phyloP scores from a whole-genome alignment of 139 green algal genomes.

The Diplosphaera chodatii region DNA sequence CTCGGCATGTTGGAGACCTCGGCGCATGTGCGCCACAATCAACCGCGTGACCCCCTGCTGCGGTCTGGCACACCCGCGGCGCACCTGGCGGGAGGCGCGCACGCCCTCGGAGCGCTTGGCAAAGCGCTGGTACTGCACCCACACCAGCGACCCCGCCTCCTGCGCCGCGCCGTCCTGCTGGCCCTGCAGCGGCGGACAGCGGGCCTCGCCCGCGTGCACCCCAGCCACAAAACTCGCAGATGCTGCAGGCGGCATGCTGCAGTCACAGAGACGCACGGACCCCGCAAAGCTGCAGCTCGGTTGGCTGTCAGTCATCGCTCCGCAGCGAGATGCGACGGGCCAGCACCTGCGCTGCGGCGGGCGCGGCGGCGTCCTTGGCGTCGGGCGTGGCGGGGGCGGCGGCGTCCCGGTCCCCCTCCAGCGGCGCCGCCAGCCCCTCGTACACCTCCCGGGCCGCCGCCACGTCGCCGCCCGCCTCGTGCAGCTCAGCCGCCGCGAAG shows the following conservation, averaged over 20 bases:
- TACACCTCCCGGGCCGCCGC: constrained; percentile 54
- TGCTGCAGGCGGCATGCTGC: no score
- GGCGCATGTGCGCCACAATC: no score
- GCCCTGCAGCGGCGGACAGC: not conserved
- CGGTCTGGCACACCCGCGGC: no score
- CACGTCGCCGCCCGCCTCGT: constrained; percentile 48
- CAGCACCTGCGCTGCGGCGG: not conserved
- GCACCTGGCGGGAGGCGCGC: constrained; percentile 50
- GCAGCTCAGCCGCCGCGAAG: constrained; percentile 69
- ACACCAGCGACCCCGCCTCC: constrained; percentile 59
- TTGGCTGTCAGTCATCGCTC: no score
- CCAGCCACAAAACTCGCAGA: no score
- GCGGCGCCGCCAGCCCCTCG: constrained; percentile 27
- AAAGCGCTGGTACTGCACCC: constrained; percentile 85
- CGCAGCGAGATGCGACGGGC: no score
- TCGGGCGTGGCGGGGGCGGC: not conserved
- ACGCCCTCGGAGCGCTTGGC: constrained; percentile 49
- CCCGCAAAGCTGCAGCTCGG: no score
- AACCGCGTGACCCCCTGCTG: no score
- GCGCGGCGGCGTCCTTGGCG: not conserved
- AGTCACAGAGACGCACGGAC: no score
- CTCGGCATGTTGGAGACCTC: no score
- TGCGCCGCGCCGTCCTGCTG: not conserved
- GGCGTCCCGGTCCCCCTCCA: constrained; percentile 9
- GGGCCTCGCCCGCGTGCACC: no score